phyloP scores from a whole-genome alignment of 805 yeast genomes.

The Jamesozyma spencerorum region DNA sequence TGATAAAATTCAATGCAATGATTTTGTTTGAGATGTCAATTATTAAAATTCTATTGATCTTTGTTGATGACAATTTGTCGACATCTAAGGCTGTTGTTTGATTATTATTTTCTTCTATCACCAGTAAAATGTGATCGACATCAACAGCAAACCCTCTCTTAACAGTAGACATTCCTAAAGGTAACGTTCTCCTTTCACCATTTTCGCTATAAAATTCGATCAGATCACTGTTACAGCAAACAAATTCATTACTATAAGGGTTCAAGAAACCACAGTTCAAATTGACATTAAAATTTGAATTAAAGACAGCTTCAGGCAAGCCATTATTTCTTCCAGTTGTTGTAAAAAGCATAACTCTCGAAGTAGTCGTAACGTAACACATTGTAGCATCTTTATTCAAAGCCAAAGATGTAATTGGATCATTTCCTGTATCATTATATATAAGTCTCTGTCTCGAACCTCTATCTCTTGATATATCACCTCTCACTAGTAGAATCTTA shows the following conservation, averaged over 20 bases:
- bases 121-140: constrained; percentile 49
- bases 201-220: constrained; percentile 51
- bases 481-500: constrained; percentile 67
- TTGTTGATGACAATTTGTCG: constrained; percentile 25
- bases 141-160: constrained; percentile 37
- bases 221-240: constrained; percentile 40
- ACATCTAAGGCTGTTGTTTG: constrained; percentile 28
- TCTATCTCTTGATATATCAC: constrained; percentile 79
- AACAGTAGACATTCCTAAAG: constrained; percentile 43
- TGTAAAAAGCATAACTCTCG: constrained; percentile 57
- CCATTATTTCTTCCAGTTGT: constrained; percentile 76
- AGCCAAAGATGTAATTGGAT: constrained; percentile 73
- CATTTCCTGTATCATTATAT: constrained; percentile 48
- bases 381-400: constrained; percentile 43
- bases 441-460: constrained; percentile 82
- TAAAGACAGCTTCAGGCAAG: constrained; percentile 43
- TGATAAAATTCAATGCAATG: constrained; percentile 56
- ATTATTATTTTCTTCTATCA: constrained; percentile 38
- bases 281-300: constrained; percentile 38
- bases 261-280: constrained; percentile 35
- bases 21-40: constrained; percentile 64
- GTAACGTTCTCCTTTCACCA: constrained; percentile 40
- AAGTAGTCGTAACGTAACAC: constrained; percentile 67
- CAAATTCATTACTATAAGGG: constrained; percentile 37
- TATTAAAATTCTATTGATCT: constrained; percentile 48